Evolutionary conservation across 1,284 basidiomycete species (phyloP).

Genomic region (Tylopilus orsonianus): DNA sequence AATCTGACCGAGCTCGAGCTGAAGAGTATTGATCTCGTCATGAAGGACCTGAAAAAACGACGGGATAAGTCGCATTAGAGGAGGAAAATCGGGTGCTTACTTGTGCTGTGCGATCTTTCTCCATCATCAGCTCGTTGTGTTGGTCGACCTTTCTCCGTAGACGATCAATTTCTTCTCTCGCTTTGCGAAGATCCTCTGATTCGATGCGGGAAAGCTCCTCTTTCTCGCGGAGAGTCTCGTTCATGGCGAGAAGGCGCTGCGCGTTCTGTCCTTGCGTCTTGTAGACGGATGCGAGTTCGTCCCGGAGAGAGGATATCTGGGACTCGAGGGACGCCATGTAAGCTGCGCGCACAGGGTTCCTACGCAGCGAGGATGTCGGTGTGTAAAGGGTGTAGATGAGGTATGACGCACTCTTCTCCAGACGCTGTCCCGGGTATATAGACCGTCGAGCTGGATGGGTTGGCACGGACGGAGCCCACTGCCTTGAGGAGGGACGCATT

Average conservation of each 20-base stretch:
- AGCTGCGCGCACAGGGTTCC: constrained; percentile 81
- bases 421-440: constrained; percentile 57
- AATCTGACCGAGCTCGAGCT: constrained; percentile 88
- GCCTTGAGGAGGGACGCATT: constrained; percentile 84
- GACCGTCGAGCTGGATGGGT: constrained; percentile 62
- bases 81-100: constrained; percentile 40
- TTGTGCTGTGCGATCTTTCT: constrained; percentile 89
- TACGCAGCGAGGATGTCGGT: constrained; percentile 30
- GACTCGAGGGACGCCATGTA: constrained; percentile 91
- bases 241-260: constrained; percentile 88
- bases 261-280: constrained; percentile 96
- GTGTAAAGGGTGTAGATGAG: constrained; percentile 9
- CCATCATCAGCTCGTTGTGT: constrained; percentile 79
- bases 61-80: background rate
- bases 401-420: constrained; percentile 62
- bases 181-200: constrained; percentile 71
- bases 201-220: constrained; percentile 80
- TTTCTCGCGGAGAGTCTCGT: constrained; percentile 89
- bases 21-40: constrained; percentile 89
- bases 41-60: constrained; percentile 70
- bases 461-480: constrained; percentile 66
- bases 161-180: constrained; percentile 68
- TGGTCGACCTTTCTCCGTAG: constrained; percentile 81
- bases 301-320: constrained; percentile 86
- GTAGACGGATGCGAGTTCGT: constrained; percentile 91